phyloP scores from a whole-genome alignment of 352 stramenopile species.

The Detonula confervacea region DNA sequence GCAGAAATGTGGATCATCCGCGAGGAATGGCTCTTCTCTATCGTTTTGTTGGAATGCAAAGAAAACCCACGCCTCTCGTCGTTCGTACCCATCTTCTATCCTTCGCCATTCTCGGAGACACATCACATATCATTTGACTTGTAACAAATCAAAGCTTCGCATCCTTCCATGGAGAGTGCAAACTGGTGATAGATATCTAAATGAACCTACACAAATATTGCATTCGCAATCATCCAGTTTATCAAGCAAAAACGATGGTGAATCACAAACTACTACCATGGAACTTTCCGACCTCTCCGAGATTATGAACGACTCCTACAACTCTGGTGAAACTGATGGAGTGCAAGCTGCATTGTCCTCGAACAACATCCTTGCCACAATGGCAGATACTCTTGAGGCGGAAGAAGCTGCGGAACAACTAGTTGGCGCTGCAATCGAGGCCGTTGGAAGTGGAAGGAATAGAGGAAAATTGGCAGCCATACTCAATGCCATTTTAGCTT shows the following conservation, averaged over 20 bases:
- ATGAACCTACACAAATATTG: neutral
- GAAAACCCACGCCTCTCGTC: neutral
- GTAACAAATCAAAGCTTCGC: neutral
- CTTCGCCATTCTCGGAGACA: neutral
- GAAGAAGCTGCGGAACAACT: constrained; percentile 20
- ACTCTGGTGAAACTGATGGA: constrained; percentile 37
- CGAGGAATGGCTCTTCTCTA: too few relatives aligned
- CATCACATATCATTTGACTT: neutral
- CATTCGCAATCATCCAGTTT: neutral
- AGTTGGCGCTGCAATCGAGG: constrained; percentile 30
- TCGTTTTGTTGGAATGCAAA: neutral
- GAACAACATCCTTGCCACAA: constrained; percentile 5
- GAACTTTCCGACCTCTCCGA: constrained; percentile 5
- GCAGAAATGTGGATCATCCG: too few relatives aligned
- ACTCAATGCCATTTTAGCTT: constrained; percentile 40
- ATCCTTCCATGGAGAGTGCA: neutral
- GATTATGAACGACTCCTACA: constrained; percentile 31
- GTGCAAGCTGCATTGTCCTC: constrained; percentile 34
- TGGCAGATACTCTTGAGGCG: constrained; percentile 10
- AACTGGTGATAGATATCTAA: neutral
- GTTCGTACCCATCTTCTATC: neutral
- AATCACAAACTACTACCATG: neutral
- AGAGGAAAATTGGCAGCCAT: constrained; percentile 29
- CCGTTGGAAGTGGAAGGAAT: constrained; percentile 19
- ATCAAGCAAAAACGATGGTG: neutral